Evolutionary conservation across 768 basidiomycete genomes (phyloP), one percentile per base, ranked within the genome.

Genomic region (Rhodocollybia butyracea): DNA sequence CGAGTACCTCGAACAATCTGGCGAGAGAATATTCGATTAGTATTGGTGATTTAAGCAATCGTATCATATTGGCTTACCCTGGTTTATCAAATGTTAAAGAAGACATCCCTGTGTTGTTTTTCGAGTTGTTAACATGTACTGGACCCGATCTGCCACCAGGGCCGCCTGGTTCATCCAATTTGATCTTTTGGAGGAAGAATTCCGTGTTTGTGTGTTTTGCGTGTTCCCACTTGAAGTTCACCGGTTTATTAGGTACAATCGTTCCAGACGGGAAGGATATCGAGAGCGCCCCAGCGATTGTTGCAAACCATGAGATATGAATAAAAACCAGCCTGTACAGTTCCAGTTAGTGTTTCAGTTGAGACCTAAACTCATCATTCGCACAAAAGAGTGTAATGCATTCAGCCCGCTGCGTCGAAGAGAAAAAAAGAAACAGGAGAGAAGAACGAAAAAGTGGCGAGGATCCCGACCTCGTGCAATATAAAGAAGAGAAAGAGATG

Each of bases 181-280:
- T 54, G 43, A 54, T 46, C 24, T 54, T 54, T 13, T 27, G 43
- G 13, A 54, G 19, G 42, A 19, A 32, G 24, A 54, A 54, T 15
- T 54, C n/a, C 12, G 22, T 26, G 21, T 30, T 43, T 22, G 53
- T 43, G 10, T 21, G 6, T 24, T 34, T 19, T 41, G 34, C 43
- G 22, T 43, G 41, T 21, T 40, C 24, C 53, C 53, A 54, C 30
- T 29, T 22, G 10, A 54, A 27, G 15, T 26, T 54, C 15, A 41
- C 26, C 10, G 41, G 26, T 7, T 29, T 17, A 41, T 11, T 40
- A 30, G 41, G 26, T 7, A 29, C 30, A 19, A 27, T 38, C 27
- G 17, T 42, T n/a, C 48, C 48, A 26, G 48, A 24, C 5, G 51
- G 41, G 27, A 53, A 53, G 39, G 51, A 53, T n/a, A 53, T 22